Conservation (phyloP, 2,329 filamentous ascomycete species). For the Hortaea sp. region DNA sequence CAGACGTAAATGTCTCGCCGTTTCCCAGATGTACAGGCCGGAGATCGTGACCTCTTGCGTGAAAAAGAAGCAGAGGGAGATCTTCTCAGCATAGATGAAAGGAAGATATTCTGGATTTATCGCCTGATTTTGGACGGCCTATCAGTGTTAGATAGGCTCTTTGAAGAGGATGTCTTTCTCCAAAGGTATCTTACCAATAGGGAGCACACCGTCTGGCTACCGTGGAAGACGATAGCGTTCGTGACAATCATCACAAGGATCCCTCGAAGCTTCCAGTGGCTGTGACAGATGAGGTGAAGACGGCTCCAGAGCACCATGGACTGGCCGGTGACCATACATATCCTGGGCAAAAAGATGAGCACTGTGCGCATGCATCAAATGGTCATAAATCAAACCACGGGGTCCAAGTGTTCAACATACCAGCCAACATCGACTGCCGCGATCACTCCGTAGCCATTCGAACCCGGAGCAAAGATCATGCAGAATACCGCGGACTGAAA, state of each 20-base stretch:
- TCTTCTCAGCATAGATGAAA: conserved; percentile 13
- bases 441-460: not conserved
- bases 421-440: not conserved
- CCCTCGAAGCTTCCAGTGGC: not conserved
- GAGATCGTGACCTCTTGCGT: conserved; percentile 26
- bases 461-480: not conserved
- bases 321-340: conserved; percentile 49
- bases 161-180: too few species aligned
- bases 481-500: not conserved
- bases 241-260: not conserved
- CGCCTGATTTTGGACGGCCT: not conserved
- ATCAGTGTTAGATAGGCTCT: not conserved
- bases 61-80: conserved; percentile 32
- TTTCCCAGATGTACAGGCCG: conserved; percentile 13
- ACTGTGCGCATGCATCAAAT: not conserved
- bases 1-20: conserved; percentile 8
- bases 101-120: not conserved
- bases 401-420: not conserved
- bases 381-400: not conserved
- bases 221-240: not conserved
- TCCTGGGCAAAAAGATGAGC: not conserved
- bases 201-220: not conserved
- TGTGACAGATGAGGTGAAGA: conserved; percentile 31
- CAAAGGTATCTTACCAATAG: not conserved
- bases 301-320: conserved; percentile 52